Conservation (phyloP, 139 green algal species). For the Chlamydomonas schloesseri region DNA sequence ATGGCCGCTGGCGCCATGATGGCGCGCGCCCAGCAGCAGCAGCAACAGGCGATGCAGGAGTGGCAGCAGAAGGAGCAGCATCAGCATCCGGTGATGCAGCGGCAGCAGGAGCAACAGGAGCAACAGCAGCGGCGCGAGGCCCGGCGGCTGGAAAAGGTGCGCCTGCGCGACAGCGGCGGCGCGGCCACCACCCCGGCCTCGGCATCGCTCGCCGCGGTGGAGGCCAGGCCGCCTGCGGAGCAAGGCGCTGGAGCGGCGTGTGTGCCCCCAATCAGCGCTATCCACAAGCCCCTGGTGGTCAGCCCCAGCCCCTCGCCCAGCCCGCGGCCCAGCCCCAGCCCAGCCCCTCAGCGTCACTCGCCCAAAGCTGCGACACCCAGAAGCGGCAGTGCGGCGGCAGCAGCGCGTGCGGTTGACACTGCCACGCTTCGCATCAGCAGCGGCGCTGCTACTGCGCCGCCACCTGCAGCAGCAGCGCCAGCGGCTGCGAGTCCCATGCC, state of each 20-base stretch:
- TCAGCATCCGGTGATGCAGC: not conserved
- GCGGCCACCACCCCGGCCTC: no score
- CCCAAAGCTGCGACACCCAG: no score
- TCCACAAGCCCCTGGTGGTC: no score
- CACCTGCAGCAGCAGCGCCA: not conserved
- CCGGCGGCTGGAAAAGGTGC: not conserved
- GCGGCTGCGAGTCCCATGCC: not conserved
- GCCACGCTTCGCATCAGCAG: no score
- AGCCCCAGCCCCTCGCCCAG: not conserved
- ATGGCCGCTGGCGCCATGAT: not conserved
- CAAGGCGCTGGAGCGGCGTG: no score
- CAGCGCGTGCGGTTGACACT: no score
- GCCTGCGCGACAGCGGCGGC: no score
- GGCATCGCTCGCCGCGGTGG: no score
- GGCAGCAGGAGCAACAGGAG: not conserved
- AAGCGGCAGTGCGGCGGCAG: no score
- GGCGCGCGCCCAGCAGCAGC: not conserved
- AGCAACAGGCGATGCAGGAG: not conserved
- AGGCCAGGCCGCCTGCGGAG: no score
- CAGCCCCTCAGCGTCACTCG: not conserved
- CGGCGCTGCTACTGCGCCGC: no score
- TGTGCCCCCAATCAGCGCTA: not conserved
- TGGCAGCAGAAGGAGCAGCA: not conserved
- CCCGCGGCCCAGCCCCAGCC: not conserved
- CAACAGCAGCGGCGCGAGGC: not conserved